Percentiles rank a stretch among this genome's conserved stretches.
Evolutionary conservation across 2,329 filamentous ascomycete species (phyloP).

Genomic region (Biscogniauxia mediterranea): DNA sequence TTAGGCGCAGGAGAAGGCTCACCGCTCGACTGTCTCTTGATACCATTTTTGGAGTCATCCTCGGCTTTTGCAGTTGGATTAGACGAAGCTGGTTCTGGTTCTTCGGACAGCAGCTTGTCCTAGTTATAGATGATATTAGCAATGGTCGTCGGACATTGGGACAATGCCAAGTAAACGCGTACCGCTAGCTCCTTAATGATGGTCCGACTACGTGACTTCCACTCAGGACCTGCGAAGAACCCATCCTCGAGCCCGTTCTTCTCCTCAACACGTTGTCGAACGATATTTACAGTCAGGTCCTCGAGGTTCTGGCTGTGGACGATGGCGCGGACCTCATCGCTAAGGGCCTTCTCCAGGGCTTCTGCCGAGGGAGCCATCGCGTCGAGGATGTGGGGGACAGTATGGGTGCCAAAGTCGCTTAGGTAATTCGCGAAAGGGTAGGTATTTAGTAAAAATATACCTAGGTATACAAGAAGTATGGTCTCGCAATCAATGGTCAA

Average conservation of each 20-base stretch:
- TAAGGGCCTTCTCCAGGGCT: constrained; percentile 45
- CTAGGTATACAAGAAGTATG: neutral
- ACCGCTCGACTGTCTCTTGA: constrained; percentile 32
- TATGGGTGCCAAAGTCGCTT: neutral
- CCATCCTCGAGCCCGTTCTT: constrained; percentile 47
- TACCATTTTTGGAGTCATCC: constrained; percentile 26
- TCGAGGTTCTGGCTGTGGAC: constrained; percentile 41
- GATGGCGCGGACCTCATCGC: constrained; percentile 45
- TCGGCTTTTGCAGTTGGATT: constrained; percentile 15
- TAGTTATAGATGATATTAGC: constrained; percentile 15
- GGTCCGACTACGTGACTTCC: constrained; percentile 59
- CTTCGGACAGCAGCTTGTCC: constrained; percentile 18
- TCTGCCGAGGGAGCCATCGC: constrained; percentile 42
- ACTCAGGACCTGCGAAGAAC: constrained; percentile 48
- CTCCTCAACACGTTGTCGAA: constrained; percentile 52
- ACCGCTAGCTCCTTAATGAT: constrained; percentile 57
- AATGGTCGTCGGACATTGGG: neutral
- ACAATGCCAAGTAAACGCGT: constrained; percentile 11
- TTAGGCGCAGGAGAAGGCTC: constrained; percentile 38
- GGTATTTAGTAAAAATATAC: neutral
- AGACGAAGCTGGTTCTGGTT: constrained; percentile 15
- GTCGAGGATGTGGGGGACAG: neutral
- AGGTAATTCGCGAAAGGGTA: neutral
- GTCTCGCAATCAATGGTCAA: constrained; percentile 1
- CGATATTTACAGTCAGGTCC: constrained; percentile 54